Percentiles rank a stretch among this genome's conserved stretches.
These are phyloP conservation scores for Acer campestre DNA, from an alignment of 345 rosid species.

Conservation along the genomic window DNA sequence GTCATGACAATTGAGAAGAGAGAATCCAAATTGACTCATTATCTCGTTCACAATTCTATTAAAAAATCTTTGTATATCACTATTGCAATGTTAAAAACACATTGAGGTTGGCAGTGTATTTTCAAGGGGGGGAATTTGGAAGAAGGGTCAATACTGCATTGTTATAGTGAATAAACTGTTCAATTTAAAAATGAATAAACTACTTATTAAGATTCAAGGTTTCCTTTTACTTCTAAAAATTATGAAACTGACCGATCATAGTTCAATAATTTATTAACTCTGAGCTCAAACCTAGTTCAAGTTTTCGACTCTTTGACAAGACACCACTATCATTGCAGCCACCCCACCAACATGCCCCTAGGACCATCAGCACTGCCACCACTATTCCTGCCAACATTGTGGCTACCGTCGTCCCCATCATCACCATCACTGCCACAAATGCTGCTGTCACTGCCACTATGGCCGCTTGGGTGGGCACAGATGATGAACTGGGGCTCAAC, in stretches of 20 bases:
- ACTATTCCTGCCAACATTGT: conserved; percentile 63
- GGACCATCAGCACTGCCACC: conserved; percentile 74
- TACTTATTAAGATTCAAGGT: not conserved
- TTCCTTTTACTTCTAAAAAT: conserved; percentile 1
- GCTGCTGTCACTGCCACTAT: conserved; percentile 71
- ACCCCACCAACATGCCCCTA: conserved; percentile 85
- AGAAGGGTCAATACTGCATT: not conserved
- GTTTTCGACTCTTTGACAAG: conserved; percentile 56
- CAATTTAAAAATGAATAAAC: conserved; percentile 10
- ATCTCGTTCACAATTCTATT: not conserved
- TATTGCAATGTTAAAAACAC: not conserved
- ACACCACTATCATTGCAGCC: conserved; percentile 73
- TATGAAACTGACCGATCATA: conserved; percentile 13
- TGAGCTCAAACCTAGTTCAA: conserved; percentile 64
- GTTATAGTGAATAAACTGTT: not conserved
- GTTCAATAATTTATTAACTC: conserved; percentile 22
- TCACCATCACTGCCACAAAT: conserved; percentile 73
- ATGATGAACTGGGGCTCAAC: conserved; percentile 80
- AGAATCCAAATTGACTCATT: not conserved
- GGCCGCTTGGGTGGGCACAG: conserved; percentile 77
- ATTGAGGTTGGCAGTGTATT: not conserved
- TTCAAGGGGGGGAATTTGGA: not conserved
- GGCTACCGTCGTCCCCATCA: conserved; percentile 66
- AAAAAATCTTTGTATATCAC: not conserved
- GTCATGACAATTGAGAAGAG: conserved; percentile 2